phyloP scores from a whole-genome alignment of 805 yeast genomes.

The Gaillardinia entomophila region DNA sequence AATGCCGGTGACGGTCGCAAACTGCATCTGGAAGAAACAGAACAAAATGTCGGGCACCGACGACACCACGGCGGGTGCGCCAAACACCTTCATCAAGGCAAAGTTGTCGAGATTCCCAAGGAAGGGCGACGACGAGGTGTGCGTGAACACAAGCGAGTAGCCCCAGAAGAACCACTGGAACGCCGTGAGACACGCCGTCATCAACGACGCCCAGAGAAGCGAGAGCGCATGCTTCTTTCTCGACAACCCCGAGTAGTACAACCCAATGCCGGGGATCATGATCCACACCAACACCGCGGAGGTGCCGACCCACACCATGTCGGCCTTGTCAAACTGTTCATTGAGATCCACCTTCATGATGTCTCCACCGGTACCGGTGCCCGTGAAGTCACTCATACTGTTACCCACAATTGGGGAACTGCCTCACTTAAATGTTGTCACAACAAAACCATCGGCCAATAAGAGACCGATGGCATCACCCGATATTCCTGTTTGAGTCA shows the following conservation, averaged over 20 bases:
- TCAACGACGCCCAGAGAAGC: constrained; percentile 87
- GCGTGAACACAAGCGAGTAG: constrained; percentile 81
- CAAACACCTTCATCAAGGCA: constrained; percentile 74
- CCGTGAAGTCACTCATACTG: constrained; percentile 35
- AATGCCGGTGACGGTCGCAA: constrained; percentile 88
- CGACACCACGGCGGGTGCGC: constrained; percentile 63
- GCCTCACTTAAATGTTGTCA: no score
- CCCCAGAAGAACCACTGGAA: constrained; percentile 99
- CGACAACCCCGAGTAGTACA: constrained; percentile 87
- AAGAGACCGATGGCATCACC: no score
- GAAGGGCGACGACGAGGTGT: constrained; percentile 54
- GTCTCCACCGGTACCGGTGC: constrained; percentile 74
- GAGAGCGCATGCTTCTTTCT: constrained; percentile 96
- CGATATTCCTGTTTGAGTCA: no score
- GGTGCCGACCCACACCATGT: constrained; percentile 81
- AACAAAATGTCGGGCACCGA: constrained; percentile 87
- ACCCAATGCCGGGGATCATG: constrained; percentile 95
- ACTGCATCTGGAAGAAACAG: constrained; percentile 94
- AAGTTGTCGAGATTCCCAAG: constrained; percentile 80
- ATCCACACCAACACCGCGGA: constrained; percentile 85
- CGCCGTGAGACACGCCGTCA: constrained; percentile 74
- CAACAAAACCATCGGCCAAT: no score
- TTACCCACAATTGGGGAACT: no score
- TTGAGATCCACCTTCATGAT: constrained; percentile 69
- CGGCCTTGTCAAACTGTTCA: constrained; percentile 61